A percentile compares a stretch with the other conserved stretches of the same genome.
These are phyloP conservation scores for Mycena metata DNA, from an alignment of 768 basidiomycete genomes.

Conservation along the genomic window DNA sequence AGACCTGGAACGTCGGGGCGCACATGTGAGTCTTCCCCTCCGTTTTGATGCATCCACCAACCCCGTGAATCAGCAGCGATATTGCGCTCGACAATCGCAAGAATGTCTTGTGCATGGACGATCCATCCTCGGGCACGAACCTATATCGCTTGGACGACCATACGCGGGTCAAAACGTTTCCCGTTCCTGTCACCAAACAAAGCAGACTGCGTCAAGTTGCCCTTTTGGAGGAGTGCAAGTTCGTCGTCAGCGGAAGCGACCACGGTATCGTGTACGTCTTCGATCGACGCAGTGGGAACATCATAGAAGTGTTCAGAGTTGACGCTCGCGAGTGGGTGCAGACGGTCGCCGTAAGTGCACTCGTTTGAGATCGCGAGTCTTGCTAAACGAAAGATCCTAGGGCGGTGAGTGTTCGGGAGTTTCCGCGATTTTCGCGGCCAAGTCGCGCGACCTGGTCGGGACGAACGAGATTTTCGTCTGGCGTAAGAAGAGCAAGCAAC, in stretches of 20 bases:
- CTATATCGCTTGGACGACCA: constrained; percentile 26
- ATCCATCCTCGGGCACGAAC: constrained; percentile 27
- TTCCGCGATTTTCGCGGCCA: constrained; percentile 29
- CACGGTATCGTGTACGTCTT: constrained; percentile 39
- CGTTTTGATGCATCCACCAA: constrained; percentile 7
- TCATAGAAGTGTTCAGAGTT: constrained; percentile 29
- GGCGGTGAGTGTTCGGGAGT: constrained; percentile 26
- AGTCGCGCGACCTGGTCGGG: constrained; percentile 20
- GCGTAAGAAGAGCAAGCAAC: constrained; percentile 24
- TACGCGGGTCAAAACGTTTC: constrained; percentile 28
- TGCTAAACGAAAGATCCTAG: constrained; percentile 19
- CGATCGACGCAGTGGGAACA: constrained; percentile 27
- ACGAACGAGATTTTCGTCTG: constrained; percentile 27
- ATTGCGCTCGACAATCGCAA: constrained; percentile 23
- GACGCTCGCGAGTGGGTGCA: constrained; percentile 31
- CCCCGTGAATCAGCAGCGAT: constrained; percentile 22
- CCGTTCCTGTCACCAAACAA: constrained; percentile 25
- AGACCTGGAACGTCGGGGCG: constrained; percentile 28
- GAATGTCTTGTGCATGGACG: constrained; percentile 28
- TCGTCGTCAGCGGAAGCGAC: constrained; percentile 38
- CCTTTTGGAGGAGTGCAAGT: constrained; percentile 21
- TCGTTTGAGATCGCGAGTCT: constrained; percentile 2
- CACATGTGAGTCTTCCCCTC: constrained; percentile 37
- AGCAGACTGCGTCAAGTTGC: constrained; percentile 31
- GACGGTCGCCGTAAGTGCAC: constrained; percentile 26